phyloP scores from a whole-genome alignment of 148 eudicot genomes.

The Rhododendron ovatum region DNA sequence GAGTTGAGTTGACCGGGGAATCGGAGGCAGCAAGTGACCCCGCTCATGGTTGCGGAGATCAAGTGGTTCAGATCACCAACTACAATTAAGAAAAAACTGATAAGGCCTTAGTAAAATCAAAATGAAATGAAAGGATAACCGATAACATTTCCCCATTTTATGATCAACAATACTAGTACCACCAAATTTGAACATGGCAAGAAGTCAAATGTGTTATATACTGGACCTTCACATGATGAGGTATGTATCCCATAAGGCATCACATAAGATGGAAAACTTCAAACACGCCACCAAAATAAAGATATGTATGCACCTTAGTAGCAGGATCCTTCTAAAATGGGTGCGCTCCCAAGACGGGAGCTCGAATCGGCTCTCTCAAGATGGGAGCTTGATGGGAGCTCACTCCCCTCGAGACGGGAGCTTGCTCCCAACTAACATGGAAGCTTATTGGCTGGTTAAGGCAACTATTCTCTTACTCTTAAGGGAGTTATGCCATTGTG shows the following conservation, averaged over 20 bases:
- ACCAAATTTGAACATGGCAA: neutral
- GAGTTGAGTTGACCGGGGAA: conserved; percentile 11
- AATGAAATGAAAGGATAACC: neutral
- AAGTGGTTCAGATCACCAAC: conserved; percentile 76
- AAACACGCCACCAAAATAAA: neutral
- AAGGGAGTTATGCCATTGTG: too few relatives aligned
- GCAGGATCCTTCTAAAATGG: too few relatives aligned
- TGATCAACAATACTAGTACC: neutral
- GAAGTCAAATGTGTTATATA: neutral
- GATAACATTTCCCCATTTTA: neutral
- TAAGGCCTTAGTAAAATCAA: neutral
- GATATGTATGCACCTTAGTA: neutral
- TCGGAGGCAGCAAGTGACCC: conserved; percentile 64
- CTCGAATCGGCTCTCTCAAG: too few relatives aligned
- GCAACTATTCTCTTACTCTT: too few relatives aligned
- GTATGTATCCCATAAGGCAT: neutral
- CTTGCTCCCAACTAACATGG: too few relatives aligned
- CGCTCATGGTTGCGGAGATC: conserved; percentile 77
- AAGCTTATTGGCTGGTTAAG: too few relatives aligned
- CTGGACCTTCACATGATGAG: neutral
- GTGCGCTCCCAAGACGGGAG: too few relatives aligned
- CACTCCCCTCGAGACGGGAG: too few relatives aligned
- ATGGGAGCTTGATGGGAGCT: too few relatives aligned
- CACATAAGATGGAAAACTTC: neutral
- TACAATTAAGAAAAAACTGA: conserved; percentile 9